Evolutionary conservation across 2,329 filamentous ascomycete genomes (phyloP).

Genomic region (Colletotrichum graminicola): DNA sequence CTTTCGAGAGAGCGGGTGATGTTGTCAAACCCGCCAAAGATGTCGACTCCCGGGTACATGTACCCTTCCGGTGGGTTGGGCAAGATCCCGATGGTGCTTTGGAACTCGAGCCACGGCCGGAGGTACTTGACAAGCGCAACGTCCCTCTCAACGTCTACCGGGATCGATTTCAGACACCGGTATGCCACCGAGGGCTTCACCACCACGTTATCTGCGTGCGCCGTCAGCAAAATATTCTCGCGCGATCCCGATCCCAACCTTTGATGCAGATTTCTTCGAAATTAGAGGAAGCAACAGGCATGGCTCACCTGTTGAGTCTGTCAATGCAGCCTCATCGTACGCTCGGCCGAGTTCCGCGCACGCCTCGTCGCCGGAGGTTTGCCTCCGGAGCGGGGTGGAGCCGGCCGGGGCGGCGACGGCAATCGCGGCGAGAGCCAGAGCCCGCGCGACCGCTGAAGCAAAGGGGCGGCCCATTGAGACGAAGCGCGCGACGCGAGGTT

Average conservation of each 20-base stretch:
- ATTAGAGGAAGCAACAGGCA: accelerated
- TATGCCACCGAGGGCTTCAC: slow-evolving; percentile 42
- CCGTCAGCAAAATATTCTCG: neutral
- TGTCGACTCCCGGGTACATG: slow-evolving; percentile 44
- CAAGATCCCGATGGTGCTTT: slow-evolving; percentile 44
- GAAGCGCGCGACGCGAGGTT: neutral
- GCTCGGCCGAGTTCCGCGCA: slow-evolving; percentile 23
- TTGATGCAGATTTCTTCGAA: too few relatives aligned
- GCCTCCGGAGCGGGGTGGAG: slow-evolving; percentile 5
- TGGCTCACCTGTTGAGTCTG: neutral
- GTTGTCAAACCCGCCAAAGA: slow-evolving; percentile 43
- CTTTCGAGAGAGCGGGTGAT: slow-evolving; percentile 40
- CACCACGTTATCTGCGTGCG: neutral
- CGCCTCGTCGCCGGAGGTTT: neutral
- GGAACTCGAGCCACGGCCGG: slow-evolving; percentile 42
- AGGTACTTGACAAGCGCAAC: slow-evolving; percentile 41
- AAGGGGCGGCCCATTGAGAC: slow-evolving; percentile 15
- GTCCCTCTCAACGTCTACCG: slow-evolving; percentile 39
- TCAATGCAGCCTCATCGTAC: slow-evolving; percentile 6
- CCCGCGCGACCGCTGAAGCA: neutral
- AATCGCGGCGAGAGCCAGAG: neutral
- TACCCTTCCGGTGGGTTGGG: slow-evolving; percentile 42
- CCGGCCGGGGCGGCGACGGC: slow-evolving; percentile 16
- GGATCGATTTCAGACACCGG: slow-evolving; percentile 42
- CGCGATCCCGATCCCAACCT: too few relatives aligned